Conservation (phyloP, 108 stramenopile genomes). For the Thalassiosira profunda region DNA sequence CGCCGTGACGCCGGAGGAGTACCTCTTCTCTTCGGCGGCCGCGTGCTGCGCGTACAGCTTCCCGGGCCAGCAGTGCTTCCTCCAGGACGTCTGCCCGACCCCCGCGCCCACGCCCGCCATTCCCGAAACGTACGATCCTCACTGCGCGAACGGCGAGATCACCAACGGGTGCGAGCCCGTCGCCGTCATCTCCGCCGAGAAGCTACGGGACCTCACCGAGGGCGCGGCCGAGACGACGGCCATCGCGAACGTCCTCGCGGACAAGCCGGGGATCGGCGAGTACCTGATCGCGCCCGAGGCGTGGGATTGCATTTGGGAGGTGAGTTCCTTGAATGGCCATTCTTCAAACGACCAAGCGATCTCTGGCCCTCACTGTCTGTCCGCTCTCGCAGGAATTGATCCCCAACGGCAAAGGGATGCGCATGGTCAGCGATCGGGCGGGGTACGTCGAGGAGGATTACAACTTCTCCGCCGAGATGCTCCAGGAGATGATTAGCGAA, state of each 20-base stretch:
- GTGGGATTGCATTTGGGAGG: constrained; percentile 2
- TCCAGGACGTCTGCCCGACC: not conserved
- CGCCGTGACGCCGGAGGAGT: not conserved
- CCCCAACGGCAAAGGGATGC: constrained; percentile 2
- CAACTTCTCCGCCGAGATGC: not conserved
- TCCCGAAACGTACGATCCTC: constrained; percentile 3
- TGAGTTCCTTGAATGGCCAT: no score
- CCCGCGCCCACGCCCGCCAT: constrained; percentile 1
- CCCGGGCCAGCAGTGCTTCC: not conserved
- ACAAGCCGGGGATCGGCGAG: not conserved
- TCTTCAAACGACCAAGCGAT: no score
- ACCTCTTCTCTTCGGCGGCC: not conserved
- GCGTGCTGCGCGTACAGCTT: not conserved
- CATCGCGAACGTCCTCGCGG: constrained; percentile 4
- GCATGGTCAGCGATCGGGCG: not conserved
- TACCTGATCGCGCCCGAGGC: constrained; percentile 9
- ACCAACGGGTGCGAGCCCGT: constrained; percentile 12
- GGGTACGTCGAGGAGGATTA: not conserved
- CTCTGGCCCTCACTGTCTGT: no score
- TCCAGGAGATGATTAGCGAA: constrained; percentile 16
- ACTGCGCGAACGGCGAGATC: constrained; percentile 7
- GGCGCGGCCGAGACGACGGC: not conserved
- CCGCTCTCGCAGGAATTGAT: no score
- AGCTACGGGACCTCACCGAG: constrained; percentile 8
- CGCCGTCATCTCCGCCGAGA: constrained; percentile 7